These are phyloP conservation scores for Zygotorulaspora sp. DNA, from an alignment of 805 yeast genomes.

Conservation along the genomic window DNA sequence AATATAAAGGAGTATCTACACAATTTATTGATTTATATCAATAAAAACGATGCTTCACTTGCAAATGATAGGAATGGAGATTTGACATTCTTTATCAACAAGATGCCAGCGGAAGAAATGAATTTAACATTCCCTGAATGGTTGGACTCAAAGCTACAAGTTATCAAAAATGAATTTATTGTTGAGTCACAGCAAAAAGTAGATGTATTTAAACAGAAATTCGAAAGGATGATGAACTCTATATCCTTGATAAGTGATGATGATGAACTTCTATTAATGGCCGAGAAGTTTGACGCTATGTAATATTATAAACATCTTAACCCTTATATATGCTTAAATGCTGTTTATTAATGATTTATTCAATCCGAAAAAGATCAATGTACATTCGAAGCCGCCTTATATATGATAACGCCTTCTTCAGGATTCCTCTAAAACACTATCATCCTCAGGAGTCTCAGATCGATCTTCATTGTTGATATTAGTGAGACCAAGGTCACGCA, in stretches of 20 bases:
- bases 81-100: slow-evolving; percentile 56
- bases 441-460: slow-evolving; percentile 31
- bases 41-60: slow-evolving; percentile 25
- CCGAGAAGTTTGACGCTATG: slow-evolving; percentile 11
- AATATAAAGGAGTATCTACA: slow-evolving; percentile 26
- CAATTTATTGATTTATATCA: slow-evolving; percentile 26
- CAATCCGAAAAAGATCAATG: no score
- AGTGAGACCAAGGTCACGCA: slow-evolving; percentile 11
- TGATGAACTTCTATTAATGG: slow-evolving; percentile 16
- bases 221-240: slow-evolving; percentile 11
- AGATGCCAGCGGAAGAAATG: slow-evolving; percentile 66
- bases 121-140: slow-evolving; percentile 68
- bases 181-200: slow-evolving; percentile 51
- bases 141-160: slow-evolving; percentile 48
- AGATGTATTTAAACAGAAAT: slow-evolving; percentile 33
- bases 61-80: slow-evolving; percentile 61
- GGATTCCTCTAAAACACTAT: slow-evolving; percentile 20
- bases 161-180: slow-evolving; percentile 46
- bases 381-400: no score
- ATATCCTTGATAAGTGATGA: slow-evolving; percentile 18
- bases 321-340: no score
- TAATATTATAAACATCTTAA: no score
- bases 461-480: slow-evolving; percentile 18
- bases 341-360: no score
- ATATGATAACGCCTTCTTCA: no score